These are phyloP conservation scores for Strigomonas oncopelti DNA, from an alignment of 208 protist genomes.

Conservation along the genomic window DNA sequence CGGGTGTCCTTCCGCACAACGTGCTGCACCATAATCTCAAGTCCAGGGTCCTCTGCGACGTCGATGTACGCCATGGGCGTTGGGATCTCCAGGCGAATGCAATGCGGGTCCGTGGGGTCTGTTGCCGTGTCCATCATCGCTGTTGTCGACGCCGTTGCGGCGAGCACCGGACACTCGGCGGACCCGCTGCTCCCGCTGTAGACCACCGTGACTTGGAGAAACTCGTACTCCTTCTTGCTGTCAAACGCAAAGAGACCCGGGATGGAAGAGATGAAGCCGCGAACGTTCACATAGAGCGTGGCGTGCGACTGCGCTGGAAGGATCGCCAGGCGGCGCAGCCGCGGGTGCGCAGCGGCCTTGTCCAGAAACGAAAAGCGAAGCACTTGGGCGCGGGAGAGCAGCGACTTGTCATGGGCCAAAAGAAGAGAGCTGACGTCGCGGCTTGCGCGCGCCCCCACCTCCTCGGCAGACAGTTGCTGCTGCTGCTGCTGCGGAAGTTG, in stretches of 20 bases:
- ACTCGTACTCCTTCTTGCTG: too few relatives aligned
- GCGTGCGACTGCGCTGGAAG: not conserved
- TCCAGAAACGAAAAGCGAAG: not conserved
- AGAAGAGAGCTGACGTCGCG: not conserved
- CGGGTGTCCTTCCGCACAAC: not conserved
- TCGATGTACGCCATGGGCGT: not conserved
- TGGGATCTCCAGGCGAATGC: constrained; percentile 7
- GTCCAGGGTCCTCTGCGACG: not conserved
- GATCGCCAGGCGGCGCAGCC: not conserved
- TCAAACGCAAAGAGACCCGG: too few relatives aligned
- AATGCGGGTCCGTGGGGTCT: not conserved
- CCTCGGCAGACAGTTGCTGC: too few relatives aligned
- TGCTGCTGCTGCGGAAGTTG: too few relatives aligned
- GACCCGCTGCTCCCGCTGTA: too few relatives aligned
- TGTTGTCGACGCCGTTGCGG: not conserved
- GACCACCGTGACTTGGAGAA: too few relatives aligned
- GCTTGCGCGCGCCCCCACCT: not conserved
- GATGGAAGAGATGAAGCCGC: too few relatives aligned
- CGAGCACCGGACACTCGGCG: too few relatives aligned
- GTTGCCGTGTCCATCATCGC: too few relatives aligned
- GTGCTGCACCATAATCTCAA: not conserved
- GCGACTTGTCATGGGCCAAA: not conserved
- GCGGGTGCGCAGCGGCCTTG: not conserved
- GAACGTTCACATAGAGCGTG: not conserved
- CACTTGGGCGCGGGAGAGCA: not conserved